Percentiles rank a stretch among this genome's conserved stretches.
Evolutionary conservation across 2,329 filamentous ascomycete species (phyloP).

Genomic region (Aspergillus ruber): DNA sequence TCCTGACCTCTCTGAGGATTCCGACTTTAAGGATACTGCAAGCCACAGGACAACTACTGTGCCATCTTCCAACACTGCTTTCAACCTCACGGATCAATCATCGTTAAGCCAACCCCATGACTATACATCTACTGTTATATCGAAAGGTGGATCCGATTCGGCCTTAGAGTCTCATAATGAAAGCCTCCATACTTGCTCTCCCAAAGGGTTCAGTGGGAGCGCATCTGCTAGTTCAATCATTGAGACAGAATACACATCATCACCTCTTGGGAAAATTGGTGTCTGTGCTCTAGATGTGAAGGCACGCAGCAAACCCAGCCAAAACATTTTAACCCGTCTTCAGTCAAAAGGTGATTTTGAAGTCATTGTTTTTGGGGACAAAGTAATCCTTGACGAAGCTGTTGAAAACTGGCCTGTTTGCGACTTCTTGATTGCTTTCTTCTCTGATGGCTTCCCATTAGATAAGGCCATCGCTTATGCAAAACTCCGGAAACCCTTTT

Average conservation of each 20-base stretch:
- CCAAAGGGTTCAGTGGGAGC: constrained; percentile 73
- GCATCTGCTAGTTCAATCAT: constrained; percentile 77
- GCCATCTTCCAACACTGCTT: too few species aligned
- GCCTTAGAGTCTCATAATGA: constrained; percentile 31
- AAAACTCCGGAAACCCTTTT: constrained; percentile 87
- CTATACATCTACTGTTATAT: constrained; percentile 11
- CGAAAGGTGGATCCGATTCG: constrained; percentile 11
- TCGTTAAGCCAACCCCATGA: constrained; percentile 12
- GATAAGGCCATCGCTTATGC: constrained; percentile 97
- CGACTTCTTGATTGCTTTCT: constrained; percentile 96
- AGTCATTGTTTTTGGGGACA: constrained; percentile 95
- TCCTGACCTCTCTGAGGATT: too few species aligned
- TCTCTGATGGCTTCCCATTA: constrained; percentile 92
- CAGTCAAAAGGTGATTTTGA: constrained; percentile 91
- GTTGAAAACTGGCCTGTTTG: constrained; percentile 95
- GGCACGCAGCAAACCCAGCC: constrained; percentile 90
- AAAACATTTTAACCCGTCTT: constrained; percentile 89
- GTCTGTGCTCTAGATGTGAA: constrained; percentile 95
- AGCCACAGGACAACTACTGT: too few species aligned
- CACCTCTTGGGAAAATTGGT: constrained; percentile 63
- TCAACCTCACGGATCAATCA: not conserved
- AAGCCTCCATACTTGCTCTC: constrained; percentile 21
- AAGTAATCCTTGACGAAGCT: constrained; percentile 94
- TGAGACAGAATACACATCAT: constrained; percentile 43
- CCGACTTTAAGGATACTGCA: too few species aligned